Conservation (phyloP, 1,139 yeast genomes). For the Candida sanyaensis region DNA sequence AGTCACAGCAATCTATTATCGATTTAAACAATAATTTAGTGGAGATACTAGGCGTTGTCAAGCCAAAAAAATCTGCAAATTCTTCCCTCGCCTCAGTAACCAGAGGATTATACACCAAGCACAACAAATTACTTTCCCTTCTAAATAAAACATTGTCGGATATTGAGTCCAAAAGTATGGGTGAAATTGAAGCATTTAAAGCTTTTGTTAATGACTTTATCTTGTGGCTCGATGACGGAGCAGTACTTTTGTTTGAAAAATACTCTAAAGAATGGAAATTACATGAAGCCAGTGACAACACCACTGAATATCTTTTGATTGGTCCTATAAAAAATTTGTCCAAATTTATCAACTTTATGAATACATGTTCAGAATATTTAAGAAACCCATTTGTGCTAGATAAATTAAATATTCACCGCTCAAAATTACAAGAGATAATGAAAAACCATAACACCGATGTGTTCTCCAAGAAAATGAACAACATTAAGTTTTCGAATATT, state of each 20-base stretch:
- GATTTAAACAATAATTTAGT: slow-evolving; percentile 33
- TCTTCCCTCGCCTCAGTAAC: slow-evolving; percentile 33
- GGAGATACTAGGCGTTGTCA: slow-evolving; percentile 37
- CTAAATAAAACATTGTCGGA: slow-evolving; percentile 21
- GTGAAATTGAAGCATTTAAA: slow-evolving; percentile 32
- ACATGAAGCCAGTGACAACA: slow-evolving; percentile 12
- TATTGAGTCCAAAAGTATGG: slow-evolving; percentile 17
- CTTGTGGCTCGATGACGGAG: slow-evolving; percentile 39
- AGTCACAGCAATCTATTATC: slow-evolving; percentile 24
- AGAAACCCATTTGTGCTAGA: slow-evolving; percentile 46
- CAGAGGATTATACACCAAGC: slow-evolving; percentile 46
- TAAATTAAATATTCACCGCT: slow-evolving; percentile 23
- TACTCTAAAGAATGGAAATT: slow-evolving; percentile 20
- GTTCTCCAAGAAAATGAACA: slow-evolving; percentile 26
- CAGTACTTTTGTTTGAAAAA: slow-evolving; percentile 34
- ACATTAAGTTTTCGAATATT: slow-evolving; percentile 38
- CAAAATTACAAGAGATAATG: slow-evolving; percentile 22
- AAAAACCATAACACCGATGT: slow-evolving; percentile 18
- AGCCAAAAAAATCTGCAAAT: slow-evolving; percentile 27
- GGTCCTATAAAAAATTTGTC: slow-evolving; percentile 36
- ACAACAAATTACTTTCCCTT: slow-evolving; percentile 30
- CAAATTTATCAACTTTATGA: slow-evolving; percentile 34
- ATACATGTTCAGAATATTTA: slow-evolving; percentile 20
- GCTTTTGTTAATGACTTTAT: slow-evolving; percentile 41
- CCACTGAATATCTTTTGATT: slow-evolving; percentile 21